phyloP scores from a whole-genome alignment of 495 filamentous ascomycete species.

The Penicillium lividum region DNA sequence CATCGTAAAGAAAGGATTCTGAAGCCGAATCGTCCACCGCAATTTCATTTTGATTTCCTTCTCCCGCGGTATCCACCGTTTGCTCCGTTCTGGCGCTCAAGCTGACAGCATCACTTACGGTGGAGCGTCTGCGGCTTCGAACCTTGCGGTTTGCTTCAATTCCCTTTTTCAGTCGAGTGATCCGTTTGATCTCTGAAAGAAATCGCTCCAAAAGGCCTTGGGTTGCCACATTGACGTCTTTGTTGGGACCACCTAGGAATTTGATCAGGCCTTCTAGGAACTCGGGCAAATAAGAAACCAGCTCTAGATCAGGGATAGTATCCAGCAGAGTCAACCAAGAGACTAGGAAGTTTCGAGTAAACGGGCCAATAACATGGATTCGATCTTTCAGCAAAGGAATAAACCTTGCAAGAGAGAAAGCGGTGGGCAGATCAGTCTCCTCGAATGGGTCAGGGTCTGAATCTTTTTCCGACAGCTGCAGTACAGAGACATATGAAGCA shows the following conservation, averaged over 20 bases:
- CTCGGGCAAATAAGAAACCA: constrained; percentile 88
- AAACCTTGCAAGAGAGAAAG: constrained; percentile 89
- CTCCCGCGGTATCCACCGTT: constrained; percentile 30
- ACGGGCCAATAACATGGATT: constrained; percentile 90
- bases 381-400: constrained; percentile 91
- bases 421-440: constrained; percentile 68
- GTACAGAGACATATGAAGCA: constrained; percentile 87
- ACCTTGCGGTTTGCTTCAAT: constrained; percentile 81
- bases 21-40: constrained; percentile 61
- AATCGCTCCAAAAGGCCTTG: constrained; percentile 91
- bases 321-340: constrained; percentile 95
- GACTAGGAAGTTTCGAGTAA: constrained; percentile 91
- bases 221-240: constrained; percentile 90
- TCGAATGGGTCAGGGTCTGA: constrained; percentile 50
- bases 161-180: constrained; percentile 87
- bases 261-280: constrained; percentile 89
- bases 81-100: constrained; percentile 47
- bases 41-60: constrained; percentile 46
- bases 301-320: constrained; percentile 94
- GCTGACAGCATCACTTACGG: constrained; percentile 64
- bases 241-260: constrained; percentile 88
- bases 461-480: constrained; percentile 57
- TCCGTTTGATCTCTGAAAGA: constrained; percentile 89
- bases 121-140: constrained; percentile 65
- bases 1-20: constrained; percentile 59